Evolutionary conservation across 495 filamentous ascomycete genomes (phyloP), one percentile per base, ranked within the genome.

Genomic region (Annulohypoxylon nitens): DNA sequence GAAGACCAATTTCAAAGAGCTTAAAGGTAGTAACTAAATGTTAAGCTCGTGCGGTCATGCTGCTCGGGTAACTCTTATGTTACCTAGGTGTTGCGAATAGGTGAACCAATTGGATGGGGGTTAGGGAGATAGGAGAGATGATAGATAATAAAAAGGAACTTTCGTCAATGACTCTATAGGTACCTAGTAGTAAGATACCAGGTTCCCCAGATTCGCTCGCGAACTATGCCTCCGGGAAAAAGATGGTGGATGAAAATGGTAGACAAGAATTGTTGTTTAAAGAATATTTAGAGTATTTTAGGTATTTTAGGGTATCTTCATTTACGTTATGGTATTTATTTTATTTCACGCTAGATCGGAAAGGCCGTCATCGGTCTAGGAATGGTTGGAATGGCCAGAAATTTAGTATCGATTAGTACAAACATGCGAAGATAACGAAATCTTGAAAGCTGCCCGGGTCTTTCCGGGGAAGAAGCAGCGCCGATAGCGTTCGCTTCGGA

Each of bases 401-500:
- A 3, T 3, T 10, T 43, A n/a, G 39, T 53, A 45, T 33, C n/a
- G 30, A 55, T 55, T 67, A 67, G 57, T 47, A 37, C 39, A 36
- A 60, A 48, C 16, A 47, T 66, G 53, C 59, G 64, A 9, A 71
- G 72, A 75, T 75, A 75, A 75, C 57, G 50, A 63, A 70, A 54
- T 10, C 11, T 54, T 37, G 53, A 20, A 47, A 47, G 7, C 6
- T 6, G 16, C 30, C 26, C 72, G 72, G 72, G 67, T 68, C 72
- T 75, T 75, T 75, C 34, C 72, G 72, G 72, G 58, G 54, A 64
- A 58, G 59, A 36, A 9, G 36, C 12, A 58, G 37, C 47, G 58
- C 67, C 72, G 72, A 75, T 75, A 75, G 34, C 72, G 72, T 71
- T 68, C 64, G 45, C 59, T 59, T 69, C 72, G 72, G 72, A 71